phyloP scores from a whole-genome alignment of 306 rosid species.

The Macrotyloma uniflorum region DNA sequence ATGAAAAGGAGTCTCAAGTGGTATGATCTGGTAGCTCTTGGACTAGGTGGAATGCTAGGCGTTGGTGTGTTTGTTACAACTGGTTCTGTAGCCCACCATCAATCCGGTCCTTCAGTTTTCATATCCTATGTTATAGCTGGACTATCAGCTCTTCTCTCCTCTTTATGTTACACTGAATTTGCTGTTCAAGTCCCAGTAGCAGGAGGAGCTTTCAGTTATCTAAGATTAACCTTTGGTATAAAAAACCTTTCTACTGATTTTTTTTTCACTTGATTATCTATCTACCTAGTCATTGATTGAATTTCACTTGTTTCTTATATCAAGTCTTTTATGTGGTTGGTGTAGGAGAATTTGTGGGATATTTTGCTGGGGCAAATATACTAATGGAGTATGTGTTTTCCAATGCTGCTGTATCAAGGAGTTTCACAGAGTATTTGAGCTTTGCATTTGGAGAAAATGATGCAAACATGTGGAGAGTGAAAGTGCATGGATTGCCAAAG shows the following conservation, averaged over 20 bases:
- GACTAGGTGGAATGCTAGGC: slow-evolving; percentile 96
- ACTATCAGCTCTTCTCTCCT: slow-evolving; percentile 84
- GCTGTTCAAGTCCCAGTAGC: slow-evolving; percentile 94
- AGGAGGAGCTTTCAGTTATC: slow-evolving; percentile 95
- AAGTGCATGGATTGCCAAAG: slow-evolving; percentile 66
- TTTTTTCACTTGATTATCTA: background rate
- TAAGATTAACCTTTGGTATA: slow-evolving; percentile 86
- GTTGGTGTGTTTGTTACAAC: slow-evolving; percentile 93
- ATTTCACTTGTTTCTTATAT: background rate
- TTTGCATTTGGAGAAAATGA: slow-evolving; percentile 64
- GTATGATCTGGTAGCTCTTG: slow-evolving; percentile 84
- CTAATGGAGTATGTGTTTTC: slow-evolving; percentile 93
- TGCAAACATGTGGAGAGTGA: slow-evolving; percentile 74
- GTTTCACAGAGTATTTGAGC: slow-evolving; percentile 74
- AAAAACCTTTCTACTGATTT: background rate
- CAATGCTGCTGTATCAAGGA: slow-evolving; percentile 88
- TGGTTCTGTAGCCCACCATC: slow-evolving; percentile 61
- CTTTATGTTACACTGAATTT: slow-evolving; percentile 89
- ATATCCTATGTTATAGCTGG: slow-evolving; percentile 85
- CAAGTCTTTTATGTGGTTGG: slow-evolving; percentile 17
- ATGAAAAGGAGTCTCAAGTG: slow-evolving; percentile 85
- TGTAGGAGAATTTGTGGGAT: slow-evolving; percentile 87
- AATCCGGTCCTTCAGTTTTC: slow-evolving; percentile 84
- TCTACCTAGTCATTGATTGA: background rate
- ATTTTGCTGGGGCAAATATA: slow-evolving; percentile 94